Evolutionary conservation across 768 basidiomycete species (phyloP), one percentile per base, ranked within the genome.

Genomic region (Mycena latifolia): DNA sequence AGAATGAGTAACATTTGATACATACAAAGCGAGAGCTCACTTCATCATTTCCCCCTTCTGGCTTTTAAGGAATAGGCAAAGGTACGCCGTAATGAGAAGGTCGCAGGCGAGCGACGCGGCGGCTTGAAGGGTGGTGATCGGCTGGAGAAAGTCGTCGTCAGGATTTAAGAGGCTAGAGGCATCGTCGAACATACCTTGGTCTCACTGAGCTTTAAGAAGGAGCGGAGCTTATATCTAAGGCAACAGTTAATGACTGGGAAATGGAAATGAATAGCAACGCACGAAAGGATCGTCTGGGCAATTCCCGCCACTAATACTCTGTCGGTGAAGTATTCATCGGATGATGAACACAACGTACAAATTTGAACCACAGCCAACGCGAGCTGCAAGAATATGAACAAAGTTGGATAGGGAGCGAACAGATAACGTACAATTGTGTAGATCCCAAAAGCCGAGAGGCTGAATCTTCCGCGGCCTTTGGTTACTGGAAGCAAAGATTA

Each of bases 91-190:
- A 31, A 67, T 67, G 22, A 66, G 58, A 10, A 66, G 17, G 35
- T 66, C 65, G 65, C 59, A 61, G 33, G 57, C 58, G 20, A 66
- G 59, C 4, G 65, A 61, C 1, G 65, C 25, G 3, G 65, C 65
- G 22, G 58, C 27, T 63, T 63, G 66, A 20, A 68, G 35, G 47
- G 66, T 68, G 27, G 61, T 68, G 28, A 63, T 48, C 11, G 61
- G 1, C 66, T 67, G 29, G 5, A 1, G 24, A 22, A 58, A 31
- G 43, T 7, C 33, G 18, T 45, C 39, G 28, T 28, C 41, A 29
- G 25, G 12, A 28, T 5, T 27, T 24, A 10, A 43, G 24, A 3
- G n/a, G n/a, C 11, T 2, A 22, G n/a, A 11, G 25, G 10, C 20
- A 17, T 17, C 15, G 28, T 33, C 8, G n/a, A 0, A n/a, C 55